phyloP scores from a whole-genome alignment of 148 eudicot genomes.

The Cornus controversa region DNA sequence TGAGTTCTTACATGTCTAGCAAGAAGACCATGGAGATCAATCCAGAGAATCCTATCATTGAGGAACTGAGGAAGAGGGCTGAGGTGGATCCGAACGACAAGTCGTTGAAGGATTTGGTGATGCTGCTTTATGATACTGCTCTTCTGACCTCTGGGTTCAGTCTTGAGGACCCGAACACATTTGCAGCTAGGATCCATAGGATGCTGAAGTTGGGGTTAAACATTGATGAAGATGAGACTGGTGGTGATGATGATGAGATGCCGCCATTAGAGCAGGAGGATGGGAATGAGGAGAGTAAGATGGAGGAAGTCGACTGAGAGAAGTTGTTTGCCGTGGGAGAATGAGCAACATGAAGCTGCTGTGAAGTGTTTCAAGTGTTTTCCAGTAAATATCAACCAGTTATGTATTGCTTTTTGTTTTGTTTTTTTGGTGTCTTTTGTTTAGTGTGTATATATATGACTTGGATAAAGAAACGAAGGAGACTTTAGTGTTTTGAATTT shows the following conservation, averaged over 20 bases:
- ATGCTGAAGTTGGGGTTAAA: constrained; percentile 30
- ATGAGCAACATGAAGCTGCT: not conserved
- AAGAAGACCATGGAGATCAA: constrained; percentile 42
- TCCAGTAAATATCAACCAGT: too few relatives aligned
- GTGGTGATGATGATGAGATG: constrained; percentile 26
- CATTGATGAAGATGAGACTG: constrained; percentile 25
- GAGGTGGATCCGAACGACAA: constrained; percentile 30
- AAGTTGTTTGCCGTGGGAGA: not conserved
- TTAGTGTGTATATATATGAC: too few relatives aligned
- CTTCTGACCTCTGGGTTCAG: constrained; percentile 31
- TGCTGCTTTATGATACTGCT: constrained; percentile 29
- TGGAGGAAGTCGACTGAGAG: constrained; percentile 30
- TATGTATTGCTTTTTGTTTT: too few relatives aligned
- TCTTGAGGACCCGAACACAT: constrained; percentile 29
- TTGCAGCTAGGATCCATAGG: constrained; percentile 25
- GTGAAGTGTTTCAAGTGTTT: too few relatives aligned
- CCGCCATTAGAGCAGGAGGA: constrained; percentile 25
- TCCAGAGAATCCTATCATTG: constrained; percentile 30
- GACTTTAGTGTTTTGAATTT: too few relatives aligned
- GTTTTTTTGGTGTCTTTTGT: too few relatives aligned
- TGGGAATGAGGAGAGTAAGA: constrained; percentile 27
- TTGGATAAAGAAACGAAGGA: too few relatives aligned
- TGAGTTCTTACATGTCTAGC: constrained; percentile 33
- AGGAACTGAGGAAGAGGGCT: constrained; percentile 32
- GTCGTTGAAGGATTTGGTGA: constrained; percentile 34